Evolutionary conservation across 2,329 filamentous ascomycete species (phyloP).

Genomic region (Gyromitra esculenta): DNA sequence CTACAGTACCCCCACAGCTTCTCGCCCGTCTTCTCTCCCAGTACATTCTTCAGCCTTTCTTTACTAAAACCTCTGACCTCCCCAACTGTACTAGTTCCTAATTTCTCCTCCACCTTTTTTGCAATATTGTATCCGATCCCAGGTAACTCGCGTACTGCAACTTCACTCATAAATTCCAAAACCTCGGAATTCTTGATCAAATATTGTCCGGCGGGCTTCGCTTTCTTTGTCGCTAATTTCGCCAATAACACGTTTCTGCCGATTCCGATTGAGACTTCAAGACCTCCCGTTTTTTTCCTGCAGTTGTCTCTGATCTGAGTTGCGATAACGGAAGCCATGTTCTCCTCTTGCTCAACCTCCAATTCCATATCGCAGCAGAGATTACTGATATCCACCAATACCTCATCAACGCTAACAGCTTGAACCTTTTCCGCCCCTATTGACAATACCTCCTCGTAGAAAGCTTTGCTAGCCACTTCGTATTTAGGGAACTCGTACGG

Average conservation of each 20-base stretch:
- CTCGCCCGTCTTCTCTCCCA: constrained; percentile 92
- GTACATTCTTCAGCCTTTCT: constrained; percentile 75
- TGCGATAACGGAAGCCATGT: constrained; percentile 78
- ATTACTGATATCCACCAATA: constrained; percentile 81
- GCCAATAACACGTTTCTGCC: constrained; percentile 90
- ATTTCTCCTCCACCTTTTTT: constrained; percentile 80
- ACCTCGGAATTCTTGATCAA: constrained; percentile 85
- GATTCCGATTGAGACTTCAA: constrained; percentile 90
- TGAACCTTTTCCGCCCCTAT: constrained; percentile 81
- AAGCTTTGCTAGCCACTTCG: constrained; percentile 85
- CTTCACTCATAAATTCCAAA: constrained; percentile 76
- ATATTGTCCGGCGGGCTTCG: constrained; percentile 92
- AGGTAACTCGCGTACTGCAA: constrained; percentile 83
- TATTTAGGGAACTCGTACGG: constrained; percentile 96
- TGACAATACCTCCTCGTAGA: constrained; percentile 84
- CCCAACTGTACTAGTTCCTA: constrained; percentile 82
- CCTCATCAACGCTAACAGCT: constrained; percentile 97
- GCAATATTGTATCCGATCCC: constrained; percentile 93
- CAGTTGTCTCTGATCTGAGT: constrained; percentile 69
- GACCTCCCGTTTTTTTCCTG: constrained; percentile 75
- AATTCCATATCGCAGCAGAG: constrained; percentile 69
- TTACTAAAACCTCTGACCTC: constrained; percentile 76
- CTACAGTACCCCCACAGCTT: constrained; percentile 90
- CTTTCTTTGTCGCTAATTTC: constrained; percentile 87
- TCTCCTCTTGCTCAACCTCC: constrained; percentile 80